Evolutionary conservation across 2,329 filamentous ascomycete species (phyloP), one percentile per base, ranked within the genome.

Genomic region (Exophiala lecanii-corni): DNA sequence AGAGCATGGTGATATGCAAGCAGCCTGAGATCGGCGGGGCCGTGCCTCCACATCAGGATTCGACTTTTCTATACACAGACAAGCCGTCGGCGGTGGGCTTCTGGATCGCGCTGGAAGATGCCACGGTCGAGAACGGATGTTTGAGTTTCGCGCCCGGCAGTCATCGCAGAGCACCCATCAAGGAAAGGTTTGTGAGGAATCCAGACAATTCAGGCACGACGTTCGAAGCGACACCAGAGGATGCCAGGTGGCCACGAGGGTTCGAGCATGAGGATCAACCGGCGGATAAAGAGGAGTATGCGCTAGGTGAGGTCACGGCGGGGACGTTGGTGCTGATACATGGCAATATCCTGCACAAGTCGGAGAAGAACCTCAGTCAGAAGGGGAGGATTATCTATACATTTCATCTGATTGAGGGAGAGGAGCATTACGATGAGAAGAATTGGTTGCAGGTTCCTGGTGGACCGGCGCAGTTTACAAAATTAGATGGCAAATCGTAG

Each of bases 1-100:
- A 98, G 72, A 92, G 85, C 63, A 98, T 98, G 92, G 76, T 97
- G 19, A 97, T 98, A 57, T 96, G 89, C 78, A 98, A 98, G 66
- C 91, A 96, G 68, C 89, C 92, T 16, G 87, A 94, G 67, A 96
- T 97, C 40, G 92, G 92, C 19, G 91, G 86, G 16, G 85, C 86
- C 2, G 92, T 97, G 32, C 88, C 85, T 1, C 80, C 88, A 16
- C 92, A 98, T 63, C 89, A 95, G 68, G 91, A 97, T 65, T 87
- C 79, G 53, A 89, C 88, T 1, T 98, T 97, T 56, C 57, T 98
- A 49, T 97, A 94, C 63, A 97, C 92, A 1, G 72, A 89, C 53
- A 84, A 87, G 26, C 91, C 91, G 1, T 86, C 79, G 28, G 92
- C 92, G 0, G 86, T 97, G 2, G 92, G 92, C 0, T 97, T 91